These are phyloP conservation scores for Metrosideros polymorpha DNA, from an alignment of 441 rosid genomes.

Conservation along the genomic window DNA sequence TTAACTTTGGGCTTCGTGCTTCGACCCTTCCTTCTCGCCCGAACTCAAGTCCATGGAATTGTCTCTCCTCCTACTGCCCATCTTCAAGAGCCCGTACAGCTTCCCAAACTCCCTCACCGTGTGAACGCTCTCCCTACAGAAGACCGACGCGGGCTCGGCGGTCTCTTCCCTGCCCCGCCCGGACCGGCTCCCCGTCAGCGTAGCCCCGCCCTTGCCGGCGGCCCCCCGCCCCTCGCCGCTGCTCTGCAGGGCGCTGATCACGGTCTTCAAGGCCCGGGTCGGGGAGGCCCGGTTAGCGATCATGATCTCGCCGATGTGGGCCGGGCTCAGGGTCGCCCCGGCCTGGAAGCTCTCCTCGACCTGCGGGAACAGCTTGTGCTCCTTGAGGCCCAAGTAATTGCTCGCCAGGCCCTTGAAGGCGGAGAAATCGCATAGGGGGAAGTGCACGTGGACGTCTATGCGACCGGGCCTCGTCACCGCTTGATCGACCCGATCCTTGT, in stretches of 20 bases:
- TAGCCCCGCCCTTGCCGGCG: slow-evolving; percentile 4
- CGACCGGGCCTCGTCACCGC: slow-evolving; percentile 59
- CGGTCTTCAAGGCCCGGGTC: slow-evolving; percentile 57
- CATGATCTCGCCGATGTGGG: slow-evolving; percentile 70
- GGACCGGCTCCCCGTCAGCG: slow-evolving; percentile 6
- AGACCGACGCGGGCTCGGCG: background rate
- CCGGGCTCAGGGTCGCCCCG: slow-evolving; percentile 15
- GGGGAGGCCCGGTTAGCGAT: slow-evolving; percentile 63
- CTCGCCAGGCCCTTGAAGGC: slow-evolving; percentile 53
- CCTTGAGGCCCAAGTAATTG: slow-evolving; percentile 46
- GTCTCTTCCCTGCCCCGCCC: slow-evolving; percentile 11
- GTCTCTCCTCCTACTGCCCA: slow-evolving; percentile 15
- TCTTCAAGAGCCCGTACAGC: slow-evolving; percentile 8
- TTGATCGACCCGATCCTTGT: slow-evolving; percentile 46
- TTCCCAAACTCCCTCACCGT: slow-evolving; percentile 9
- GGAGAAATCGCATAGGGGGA: slow-evolving; percentile 52
- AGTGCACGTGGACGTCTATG: slow-evolving; percentile 60
- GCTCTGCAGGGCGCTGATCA: slow-evolving; percentile 48
- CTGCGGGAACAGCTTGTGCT: slow-evolving; percentile 57
- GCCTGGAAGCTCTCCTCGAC: slow-evolving; percentile 47
- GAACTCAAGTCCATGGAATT: slow-evolving; percentile 15
- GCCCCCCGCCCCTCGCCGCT: slow-evolving; percentile 20
- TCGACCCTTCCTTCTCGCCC: slow-evolving; percentile 13
- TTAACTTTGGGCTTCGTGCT: background rate
- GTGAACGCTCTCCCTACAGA: slow-evolving; percentile 9